These are phyloP conservation scores for Solanum hybrid DNA, from an alignment of 305 asterid species.

Conservation along the genomic window DNA sequence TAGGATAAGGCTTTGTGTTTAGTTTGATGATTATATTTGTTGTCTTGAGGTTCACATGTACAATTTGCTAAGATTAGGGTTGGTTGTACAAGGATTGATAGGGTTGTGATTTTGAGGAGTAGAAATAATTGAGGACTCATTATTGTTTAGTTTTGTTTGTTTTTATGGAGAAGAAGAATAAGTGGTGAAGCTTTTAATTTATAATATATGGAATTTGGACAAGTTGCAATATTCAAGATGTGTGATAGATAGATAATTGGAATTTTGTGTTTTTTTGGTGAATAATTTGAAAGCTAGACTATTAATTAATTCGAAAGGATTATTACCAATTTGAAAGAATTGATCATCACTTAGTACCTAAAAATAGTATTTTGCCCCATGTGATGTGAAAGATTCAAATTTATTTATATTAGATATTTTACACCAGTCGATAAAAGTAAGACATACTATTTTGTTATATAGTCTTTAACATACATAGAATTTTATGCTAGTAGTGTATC, in stretches of 20 bases:
- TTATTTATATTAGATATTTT: not conserved
- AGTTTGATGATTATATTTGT: not conserved
- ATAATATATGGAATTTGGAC: not conserved
- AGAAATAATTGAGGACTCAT: not conserved
- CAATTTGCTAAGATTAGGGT: slow-evolving; percentile 1
- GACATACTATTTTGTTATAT: rapidly evolving
- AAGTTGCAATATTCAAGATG: not conserved
- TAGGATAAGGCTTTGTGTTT: slow-evolving; percentile 6
- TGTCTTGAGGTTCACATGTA: slow-evolving; percentile 10
- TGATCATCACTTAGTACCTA: not conserved
- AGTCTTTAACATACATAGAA: not conserved
- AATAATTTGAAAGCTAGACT: not conserved
- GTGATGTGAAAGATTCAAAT: not conserved
- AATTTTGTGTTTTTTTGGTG: not conserved
- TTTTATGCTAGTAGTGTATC: not conserved
- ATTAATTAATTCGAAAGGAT: not conserved
- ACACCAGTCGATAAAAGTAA: not conserved
- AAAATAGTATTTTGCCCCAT: not conserved
- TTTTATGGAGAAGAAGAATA: not conserved
- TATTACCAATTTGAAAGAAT: not conserved
- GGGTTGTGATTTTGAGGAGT: not conserved
- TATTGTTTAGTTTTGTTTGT: not conserved
- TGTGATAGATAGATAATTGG: not conserved
- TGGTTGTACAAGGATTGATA: not conserved
- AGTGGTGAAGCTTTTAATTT: not conserved